Conservation (phyloP, 2,329 filamentous ascomycete genomes). For the Ascochyta pisi region DNA sequence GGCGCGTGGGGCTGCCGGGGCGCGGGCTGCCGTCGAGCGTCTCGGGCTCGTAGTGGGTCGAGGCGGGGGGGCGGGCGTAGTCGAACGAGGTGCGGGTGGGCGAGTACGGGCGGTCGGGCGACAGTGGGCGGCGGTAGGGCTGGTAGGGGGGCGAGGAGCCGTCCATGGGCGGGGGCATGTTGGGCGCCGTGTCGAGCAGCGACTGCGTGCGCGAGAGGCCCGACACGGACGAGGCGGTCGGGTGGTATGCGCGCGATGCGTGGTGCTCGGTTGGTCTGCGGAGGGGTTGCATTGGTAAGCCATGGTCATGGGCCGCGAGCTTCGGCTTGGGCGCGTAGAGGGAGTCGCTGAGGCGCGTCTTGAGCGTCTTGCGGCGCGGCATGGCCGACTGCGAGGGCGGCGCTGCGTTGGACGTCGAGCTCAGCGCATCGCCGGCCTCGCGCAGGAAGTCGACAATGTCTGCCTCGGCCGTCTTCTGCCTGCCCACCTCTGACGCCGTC, state of each 20-base stretch:
- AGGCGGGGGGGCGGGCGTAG: slow-evolving; percentile 74
- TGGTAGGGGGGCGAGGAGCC: slow-evolving; percentile 67
- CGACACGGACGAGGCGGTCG: slow-evolving; percentile 53
- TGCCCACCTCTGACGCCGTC: slow-evolving; percentile 36
- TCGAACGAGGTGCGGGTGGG: slow-evolving; percentile 63
- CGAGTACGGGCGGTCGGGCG: slow-evolving; percentile 64
- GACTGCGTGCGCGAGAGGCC: slow-evolving; percentile 56
- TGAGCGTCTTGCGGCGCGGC: slow-evolving; percentile 35
- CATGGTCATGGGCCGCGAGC: slow-evolving; percentile 31
- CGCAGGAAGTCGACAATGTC: slow-evolving; percentile 54
- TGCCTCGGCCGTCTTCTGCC: slow-evolving; percentile 44
- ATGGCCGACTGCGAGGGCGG: slow-evolving; percentile 13
- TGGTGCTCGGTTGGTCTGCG: slow-evolving; percentile 45
- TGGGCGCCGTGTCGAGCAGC: slow-evolving; percentile 58
- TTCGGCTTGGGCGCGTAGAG: slow-evolving; percentile 27
- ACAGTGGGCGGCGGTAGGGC: slow-evolving; percentile 60
- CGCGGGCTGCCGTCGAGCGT: slow-evolving; percentile 90
- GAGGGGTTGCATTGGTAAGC: slow-evolving; percentile 46
- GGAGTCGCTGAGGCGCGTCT: slow-evolving; percentile 31
- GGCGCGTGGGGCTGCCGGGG: slow-evolving; percentile 87
- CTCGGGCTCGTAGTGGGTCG: slow-evolving; percentile 75
- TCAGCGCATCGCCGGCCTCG: slow-evolving; percentile 48
- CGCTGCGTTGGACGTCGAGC: slow-evolving; percentile 12
- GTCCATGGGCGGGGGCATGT: slow-evolving; percentile 63
- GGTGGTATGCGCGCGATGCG: slow-evolving; percentile 56